phyloP scores from a whole-genome alignment of 176 grass and related monocot genomes.

The Alopecurus myosuroides region DNA sequence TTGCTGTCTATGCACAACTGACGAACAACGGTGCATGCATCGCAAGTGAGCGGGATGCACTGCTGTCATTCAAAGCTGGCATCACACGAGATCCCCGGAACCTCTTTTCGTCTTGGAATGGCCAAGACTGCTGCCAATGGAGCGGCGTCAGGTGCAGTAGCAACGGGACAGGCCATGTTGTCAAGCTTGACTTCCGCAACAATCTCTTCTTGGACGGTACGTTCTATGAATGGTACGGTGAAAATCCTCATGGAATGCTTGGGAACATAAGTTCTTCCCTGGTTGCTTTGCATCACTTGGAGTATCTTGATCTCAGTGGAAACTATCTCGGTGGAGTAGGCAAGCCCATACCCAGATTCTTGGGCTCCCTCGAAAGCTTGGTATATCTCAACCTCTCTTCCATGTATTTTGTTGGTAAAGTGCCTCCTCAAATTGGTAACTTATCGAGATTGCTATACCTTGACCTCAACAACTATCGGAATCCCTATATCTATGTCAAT shows the following conservation, averaged over 20 bases:
- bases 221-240: background rate
- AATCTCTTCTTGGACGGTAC: background rate
- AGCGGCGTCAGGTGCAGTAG: background rate
- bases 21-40: background rate
- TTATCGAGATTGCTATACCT: background rate
- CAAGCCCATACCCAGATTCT: background rate
- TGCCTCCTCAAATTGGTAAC: conserved; percentile 14
- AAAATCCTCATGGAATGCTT: background rate
- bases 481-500: background rate
- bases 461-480: background rate
- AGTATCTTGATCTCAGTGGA: background rate
- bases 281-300: background rate
- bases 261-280: background rate
- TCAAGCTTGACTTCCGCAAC: background rate
- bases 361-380: background rate
- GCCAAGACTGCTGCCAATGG: background rate
- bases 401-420: background rate
- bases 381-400: background rate
- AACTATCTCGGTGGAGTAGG: background rate
- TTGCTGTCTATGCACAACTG: background rate
- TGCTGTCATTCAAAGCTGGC: background rate
- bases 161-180: background rate
- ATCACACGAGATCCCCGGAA: background rate
- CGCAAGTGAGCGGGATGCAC: background rate
- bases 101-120: background rate